Evolutionary conservation across 257 asterid genomes (phyloP).

Genomic region (Apocynum venetum): DNA sequence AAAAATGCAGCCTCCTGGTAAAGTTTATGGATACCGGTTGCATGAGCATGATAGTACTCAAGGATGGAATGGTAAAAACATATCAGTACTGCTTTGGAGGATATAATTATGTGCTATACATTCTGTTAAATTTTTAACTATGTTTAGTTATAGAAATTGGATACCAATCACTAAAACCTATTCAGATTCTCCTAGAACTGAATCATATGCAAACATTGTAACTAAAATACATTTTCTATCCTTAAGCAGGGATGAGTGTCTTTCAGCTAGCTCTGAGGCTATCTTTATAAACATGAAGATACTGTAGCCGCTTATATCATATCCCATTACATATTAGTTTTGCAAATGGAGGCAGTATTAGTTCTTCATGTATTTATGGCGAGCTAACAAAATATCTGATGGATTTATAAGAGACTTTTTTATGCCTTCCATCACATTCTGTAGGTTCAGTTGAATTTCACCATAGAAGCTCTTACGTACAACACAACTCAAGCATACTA

Average conservation of each 20-base stretch:
- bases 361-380: not conserved
- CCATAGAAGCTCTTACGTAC: slow-evolving; percentile 20
- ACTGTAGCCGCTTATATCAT: not conserved
- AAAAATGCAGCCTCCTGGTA: not conserved
- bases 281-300: too few species aligned
- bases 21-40: too few species aligned
- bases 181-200: not conserved
- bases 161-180: too few species aligned
- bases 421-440: not conserved
- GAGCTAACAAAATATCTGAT: not conserved
- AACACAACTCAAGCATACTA: slow-evolving; percentile 22
- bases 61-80: not conserved
- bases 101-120: not conserved
- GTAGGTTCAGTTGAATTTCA: slow-evolving; percentile 26
- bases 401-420: not conserved
- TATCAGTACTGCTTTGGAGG: not conserved
- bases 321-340: not conserved
- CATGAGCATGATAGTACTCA: not conserved
- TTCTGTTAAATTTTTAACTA: not conserved
- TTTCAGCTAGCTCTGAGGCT: too few species aligned
- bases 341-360: not conserved
- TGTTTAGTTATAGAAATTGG: not conserved
- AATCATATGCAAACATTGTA: not conserved
- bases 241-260: too few species aligned
- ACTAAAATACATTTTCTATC: too few species aligned